Percentiles rank a stretch among this genome's conserved stretches.
Evolutionary conservation across 176 grass and related monocot genomes (phyloP).

Genomic region (Juncus inflexus): DNA sequence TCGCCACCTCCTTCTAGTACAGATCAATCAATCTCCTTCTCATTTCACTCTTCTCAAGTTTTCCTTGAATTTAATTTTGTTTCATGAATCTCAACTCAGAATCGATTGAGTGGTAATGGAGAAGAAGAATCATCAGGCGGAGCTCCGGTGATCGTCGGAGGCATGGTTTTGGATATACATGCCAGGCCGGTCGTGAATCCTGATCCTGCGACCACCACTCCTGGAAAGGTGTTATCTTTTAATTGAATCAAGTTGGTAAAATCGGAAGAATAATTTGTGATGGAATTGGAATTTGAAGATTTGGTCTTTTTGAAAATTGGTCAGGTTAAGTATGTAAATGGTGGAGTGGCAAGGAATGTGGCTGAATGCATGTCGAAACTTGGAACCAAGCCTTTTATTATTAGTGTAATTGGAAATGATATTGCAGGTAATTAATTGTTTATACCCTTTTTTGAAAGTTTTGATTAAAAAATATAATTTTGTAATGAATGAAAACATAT

Average conservation of each 20-base stretch:
- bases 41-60: background rate
- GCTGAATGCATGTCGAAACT: constrained; percentile 95
- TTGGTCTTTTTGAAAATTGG: background rate
- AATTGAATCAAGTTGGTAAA: background rate
- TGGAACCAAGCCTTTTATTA: constrained; percentile 70
- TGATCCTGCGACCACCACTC: constrained; percentile 15
- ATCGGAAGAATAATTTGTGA: background rate
- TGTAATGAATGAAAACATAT: constrained; percentile 18
- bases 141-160: constrained; percentile 25
- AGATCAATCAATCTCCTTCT: background rate
- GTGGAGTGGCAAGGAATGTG: constrained; percentile 92
- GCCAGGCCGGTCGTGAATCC: constrained; percentile 1
- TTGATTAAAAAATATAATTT: constrained; percentile 18
- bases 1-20: constrained; percentile 22
- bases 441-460: background rate
- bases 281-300: background rate
- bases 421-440: constrained; percentile 57
- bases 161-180: constrained; percentile 28
- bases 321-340: constrained; percentile 69
- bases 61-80: background rate
- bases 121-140: background rate
- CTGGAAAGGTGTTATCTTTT: constrained; percentile 21
- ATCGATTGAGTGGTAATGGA: constrained; percentile 11
- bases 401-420: constrained; percentile 81
- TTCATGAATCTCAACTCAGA: constrained; percentile 3